A percentile compares a stretch with the other conserved stretches of the same genome.
Evolutionary conservation across 768 basidiomycete genomes (phyloP).

Genomic region (Phlebiopsis gigantea): DNA sequence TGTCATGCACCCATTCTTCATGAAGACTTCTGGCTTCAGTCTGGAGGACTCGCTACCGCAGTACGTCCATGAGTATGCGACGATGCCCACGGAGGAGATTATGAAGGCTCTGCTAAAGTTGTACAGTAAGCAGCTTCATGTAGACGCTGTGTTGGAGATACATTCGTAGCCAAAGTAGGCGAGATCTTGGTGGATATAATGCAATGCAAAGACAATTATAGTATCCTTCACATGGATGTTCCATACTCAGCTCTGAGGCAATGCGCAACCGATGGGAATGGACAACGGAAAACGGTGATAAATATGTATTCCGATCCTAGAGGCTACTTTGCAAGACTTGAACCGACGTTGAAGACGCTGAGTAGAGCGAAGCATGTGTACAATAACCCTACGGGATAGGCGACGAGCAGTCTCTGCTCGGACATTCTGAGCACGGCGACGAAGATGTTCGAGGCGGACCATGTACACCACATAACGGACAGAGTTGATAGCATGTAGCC

Average conservation of each 20-base stretch:
- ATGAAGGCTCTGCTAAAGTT: conserved; percentile 74
- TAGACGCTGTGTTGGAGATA: neutral
- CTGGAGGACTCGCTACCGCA: conserved; percentile 81
- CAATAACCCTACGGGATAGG: conserved; percentile 91
- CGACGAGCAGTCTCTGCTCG: conserved; percentile 90
- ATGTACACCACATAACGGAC: conserved; percentile 95
- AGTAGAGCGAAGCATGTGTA: conserved; percentile 94
- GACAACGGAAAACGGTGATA: neutral
- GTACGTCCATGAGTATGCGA: conserved; percentile 83
- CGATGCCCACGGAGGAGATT: conserved; percentile 77
- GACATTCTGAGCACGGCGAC: conserved; percentile 94
- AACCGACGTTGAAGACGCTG: conserved; percentile 76
- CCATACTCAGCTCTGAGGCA: neutral
- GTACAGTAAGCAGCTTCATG: conserved; percentile 68
- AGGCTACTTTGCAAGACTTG: conserved; percentile 28
- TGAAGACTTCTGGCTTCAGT: conserved; percentile 80
- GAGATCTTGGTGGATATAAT: neutral
- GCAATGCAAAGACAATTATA: neutral
- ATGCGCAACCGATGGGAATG: neutral
- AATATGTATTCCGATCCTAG: neutral
- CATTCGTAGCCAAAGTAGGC: neutral
- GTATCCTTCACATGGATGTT: neutral
- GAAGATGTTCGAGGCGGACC: conserved; percentile 93
- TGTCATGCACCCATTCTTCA: conserved; percentile 84
- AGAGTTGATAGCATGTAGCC: conserved; percentile 81